These are phyloP conservation scores for Pestalotiopsis sp. DNA, from an alignment of 2,329 filamentous ascomycete species.

Conservation along the genomic window DNA sequence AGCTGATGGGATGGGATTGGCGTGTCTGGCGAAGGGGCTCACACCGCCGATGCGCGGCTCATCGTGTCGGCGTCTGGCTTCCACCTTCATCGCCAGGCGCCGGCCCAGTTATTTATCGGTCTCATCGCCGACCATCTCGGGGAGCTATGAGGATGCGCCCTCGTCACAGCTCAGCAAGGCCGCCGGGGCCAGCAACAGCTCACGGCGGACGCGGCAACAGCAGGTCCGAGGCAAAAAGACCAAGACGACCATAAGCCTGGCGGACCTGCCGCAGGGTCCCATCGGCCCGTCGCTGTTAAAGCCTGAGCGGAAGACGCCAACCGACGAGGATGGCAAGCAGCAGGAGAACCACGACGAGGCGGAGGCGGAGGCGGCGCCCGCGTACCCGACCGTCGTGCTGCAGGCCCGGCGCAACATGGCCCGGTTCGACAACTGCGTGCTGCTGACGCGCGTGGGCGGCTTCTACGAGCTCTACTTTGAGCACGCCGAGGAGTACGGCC, in stretches of 20 bases:
- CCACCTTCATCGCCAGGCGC: background rate
- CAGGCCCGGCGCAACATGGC: constrained; percentile 89
- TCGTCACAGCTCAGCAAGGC: no score
- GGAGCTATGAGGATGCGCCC: background rate
- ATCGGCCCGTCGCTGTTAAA: constrained; percentile 40
- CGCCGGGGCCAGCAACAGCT: background rate
- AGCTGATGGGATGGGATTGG: background rate
- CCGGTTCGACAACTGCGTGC: constrained; percentile 86
- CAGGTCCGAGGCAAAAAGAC: constrained; percentile 11
- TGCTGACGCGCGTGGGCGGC: constrained; percentile 88
- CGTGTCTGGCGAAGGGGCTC: background rate
- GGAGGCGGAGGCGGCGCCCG: constrained; percentile 44
- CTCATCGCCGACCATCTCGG: background rate
- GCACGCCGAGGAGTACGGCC: constrained; percentile 87
- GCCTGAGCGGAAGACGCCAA: constrained; percentile 26
- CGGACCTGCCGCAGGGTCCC: constrained; percentile 61
- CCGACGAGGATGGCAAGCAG: constrained; percentile 24
- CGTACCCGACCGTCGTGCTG: constrained; percentile 85
- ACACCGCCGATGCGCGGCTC: constrained; percentile 5
- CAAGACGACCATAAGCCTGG: constrained; percentile 45
- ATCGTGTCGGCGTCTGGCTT: constrained; percentile 9
- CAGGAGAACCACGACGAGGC: constrained; percentile 38
- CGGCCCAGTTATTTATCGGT: background rate
- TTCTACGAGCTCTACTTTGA: constrained; percentile 99
- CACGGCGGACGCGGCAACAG: background rate